Evolutionary conservation across 202 grass and related monocot species (phyloP).

Genomic region (Alloteropsis angusta): DNA sequence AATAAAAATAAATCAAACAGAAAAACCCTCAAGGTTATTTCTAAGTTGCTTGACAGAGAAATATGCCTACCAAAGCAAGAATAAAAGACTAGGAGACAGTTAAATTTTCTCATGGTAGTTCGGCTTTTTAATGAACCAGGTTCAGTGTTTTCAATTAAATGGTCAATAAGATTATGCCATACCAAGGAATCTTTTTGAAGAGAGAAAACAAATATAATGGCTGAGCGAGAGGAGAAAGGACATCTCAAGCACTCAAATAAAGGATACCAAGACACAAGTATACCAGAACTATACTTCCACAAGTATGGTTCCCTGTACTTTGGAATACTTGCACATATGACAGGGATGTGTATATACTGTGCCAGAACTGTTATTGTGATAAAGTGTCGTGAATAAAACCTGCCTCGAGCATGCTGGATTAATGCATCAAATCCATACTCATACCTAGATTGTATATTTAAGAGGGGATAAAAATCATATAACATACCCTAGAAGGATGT

Average conservation of each 20-base stretch:
- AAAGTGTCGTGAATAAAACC: neutral
- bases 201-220: neutral
- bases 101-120: neutral
- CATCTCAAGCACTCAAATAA: neutral
- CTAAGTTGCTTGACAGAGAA: neutral
- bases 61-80: neutral
- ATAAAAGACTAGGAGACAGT: neutral
- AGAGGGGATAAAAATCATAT: slow-evolving; percentile 21
- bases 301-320: neutral
- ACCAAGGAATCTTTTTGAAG: neutral
- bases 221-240: neutral
- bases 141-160: slow-evolving; percentile 1
- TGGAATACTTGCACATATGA: neutral
- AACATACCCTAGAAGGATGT: slow-evolving; percentile 89
- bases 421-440: neutral
- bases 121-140: neutral
- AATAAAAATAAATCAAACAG: neutral
- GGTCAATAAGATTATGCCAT: slow-evolving; percentile 12
- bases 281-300: neutral
- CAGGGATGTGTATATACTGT: neutral
- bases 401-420: neutral
- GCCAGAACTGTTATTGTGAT: neutral
- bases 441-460: neutral
- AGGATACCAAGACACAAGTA: neutral
- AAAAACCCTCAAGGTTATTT: neutral